Base-by-base conservation (phyloP, 2,329 filamentous ascomycete species). In the Fusarium siculi region DNA sequence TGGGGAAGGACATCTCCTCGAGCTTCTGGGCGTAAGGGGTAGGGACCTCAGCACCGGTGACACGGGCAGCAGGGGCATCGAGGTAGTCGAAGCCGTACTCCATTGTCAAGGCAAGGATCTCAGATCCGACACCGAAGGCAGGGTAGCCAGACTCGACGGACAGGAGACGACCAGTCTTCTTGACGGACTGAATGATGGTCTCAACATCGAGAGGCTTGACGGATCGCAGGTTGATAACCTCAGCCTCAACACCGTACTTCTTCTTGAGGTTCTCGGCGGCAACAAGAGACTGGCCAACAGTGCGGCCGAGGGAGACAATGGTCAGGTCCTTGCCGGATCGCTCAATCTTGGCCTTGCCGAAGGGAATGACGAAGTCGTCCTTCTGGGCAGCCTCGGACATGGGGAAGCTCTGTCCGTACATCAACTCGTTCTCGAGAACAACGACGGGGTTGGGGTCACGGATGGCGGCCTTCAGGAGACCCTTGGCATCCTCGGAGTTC, bases 311-410 rank as follows among this genome's bases (percentile, higher is more conserved):
- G 56, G 95, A 92, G 73, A 99, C 96, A 73, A 99, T 94, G 81
- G 96, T 99, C 77, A 99, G 86, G 83, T 99, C 96, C 87, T 96
- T 98, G 84, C 96, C 96, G 70, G 91, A 87, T 80, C 96, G 95
- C 89, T 99, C 96, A 81, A 99, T 93, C 91, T 99, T 99, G 85
- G 96, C 96, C 89, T 99, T 99, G 84, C 96, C 96, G 82, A 99
- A 95, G 76, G 96, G 96, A 78, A 99, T 85, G 78, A 99, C 96
- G 79, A 98, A 99, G 86, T 99, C 96, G 83, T 94, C 93, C 85
- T 93, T 96, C 85, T 98, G 96, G 68, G 95, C 95, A 70, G 93
- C 96, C 85, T 96, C 96, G 81, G 95, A 97, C 95, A 99, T 97
- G 79, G 95, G 95, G 90, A 99, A 99, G 55, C 89, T 86, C 83